Base-by-base conservation (phyloP, 208 protist species). In the Trypanosoma lewisi region DNA sequence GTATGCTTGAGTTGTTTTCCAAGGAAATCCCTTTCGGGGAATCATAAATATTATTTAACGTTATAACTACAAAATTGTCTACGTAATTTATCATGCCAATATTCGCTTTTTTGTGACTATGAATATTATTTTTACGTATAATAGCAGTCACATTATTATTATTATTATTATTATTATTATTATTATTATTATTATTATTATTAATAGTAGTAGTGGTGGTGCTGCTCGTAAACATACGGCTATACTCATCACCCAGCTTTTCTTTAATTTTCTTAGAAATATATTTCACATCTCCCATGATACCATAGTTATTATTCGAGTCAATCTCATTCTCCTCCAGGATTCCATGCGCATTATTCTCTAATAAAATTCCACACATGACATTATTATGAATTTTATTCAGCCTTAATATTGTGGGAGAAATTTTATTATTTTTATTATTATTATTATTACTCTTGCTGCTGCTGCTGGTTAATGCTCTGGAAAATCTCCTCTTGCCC, bases 301-400 rank as follows among this genome's bases (percentile, higher is more conserved):
- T 57, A 45, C 89, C 89, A 68, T 83, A 91, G 33, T 75, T 67
- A 41, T 56, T 62, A 70, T 95, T 95, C 25, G 73, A 68, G 47
- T 78, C 71, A 57, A 93, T 87, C 34, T 79, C 57, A 70, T 96
- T 96, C 23, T 82, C 75, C 58, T 88, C 80, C 30, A 93, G 25
- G 14, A 75, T 62, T 8, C 73, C 81, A 70, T 73, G 77, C 0
- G 73, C 49, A 30, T 57, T 45, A 14, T 45, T 21, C 48, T 93
- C 87, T 14, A 91, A 34, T 31, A 96, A 62, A 34, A 96, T 67
- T n/a, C 89, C 89, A 42, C 70, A 82, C n/a, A 69, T 79, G 4
- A 39, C 48, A 67, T 93, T 93, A 16, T 67, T 11, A 25, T 70
- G 62, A 33, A 96, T 92, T 58, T 58, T 73, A 58, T 93, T 93